phyloP scores from a whole-genome alignment of 805 yeast species.

The Saturnispora kantuleensis region DNA sequence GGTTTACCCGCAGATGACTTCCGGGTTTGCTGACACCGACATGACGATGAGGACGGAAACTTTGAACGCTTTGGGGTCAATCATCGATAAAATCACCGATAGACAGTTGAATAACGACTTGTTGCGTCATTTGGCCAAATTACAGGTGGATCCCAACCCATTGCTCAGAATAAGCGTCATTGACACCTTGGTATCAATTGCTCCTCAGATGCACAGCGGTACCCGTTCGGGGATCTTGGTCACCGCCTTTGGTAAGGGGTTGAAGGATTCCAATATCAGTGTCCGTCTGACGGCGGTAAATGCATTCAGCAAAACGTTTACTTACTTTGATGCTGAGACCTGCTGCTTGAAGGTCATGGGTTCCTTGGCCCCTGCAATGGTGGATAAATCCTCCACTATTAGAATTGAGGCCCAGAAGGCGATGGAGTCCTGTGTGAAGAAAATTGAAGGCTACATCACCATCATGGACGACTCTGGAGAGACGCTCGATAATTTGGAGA shows the following conservation, averaged over 20 bases:
- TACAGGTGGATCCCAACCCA: slow-evolving; percentile 68
- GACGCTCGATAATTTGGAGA: background rate
- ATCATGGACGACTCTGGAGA: slow-evolving; percentile 6
- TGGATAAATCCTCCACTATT: slow-evolving; percentile 65
- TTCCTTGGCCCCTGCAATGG: slow-evolving; percentile 71
- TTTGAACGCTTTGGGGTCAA: slow-evolving; percentile 45
- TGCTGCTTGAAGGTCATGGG: slow-evolving; percentile 76
- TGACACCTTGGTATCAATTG: slow-evolving; percentile 55
- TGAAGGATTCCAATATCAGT: slow-evolving; percentile 69
- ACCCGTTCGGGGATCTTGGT: slow-evolving; percentile 67
- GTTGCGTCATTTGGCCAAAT: slow-evolving; percentile 67
- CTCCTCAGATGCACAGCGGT: slow-evolving; percentile 42
- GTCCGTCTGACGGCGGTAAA: slow-evolving; percentile 67
- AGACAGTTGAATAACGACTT: slow-evolving; percentile 83
- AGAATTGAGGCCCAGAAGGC: slow-evolving; percentile 63
- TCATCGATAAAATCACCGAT: slow-evolving; percentile 58
- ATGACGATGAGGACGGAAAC: slow-evolving; percentile 74
- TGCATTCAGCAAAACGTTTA: slow-evolving; percentile 58
- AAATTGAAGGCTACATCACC: slow-evolving; percentile 36
- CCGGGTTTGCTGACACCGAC: slow-evolving; percentile 82
- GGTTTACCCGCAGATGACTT: slow-evolving; percentile 57
- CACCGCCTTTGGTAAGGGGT: slow-evolving; percentile 77
- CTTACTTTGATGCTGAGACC: slow-evolving; percentile 60
- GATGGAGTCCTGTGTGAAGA: slow-evolving; percentile 50
- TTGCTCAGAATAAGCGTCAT: slow-evolving; percentile 73